These are phyloP conservation scores for Backusella westeae DNA, from an alignment of 192 early-diverging fungal species.

Conservation along the genomic window DNA sequence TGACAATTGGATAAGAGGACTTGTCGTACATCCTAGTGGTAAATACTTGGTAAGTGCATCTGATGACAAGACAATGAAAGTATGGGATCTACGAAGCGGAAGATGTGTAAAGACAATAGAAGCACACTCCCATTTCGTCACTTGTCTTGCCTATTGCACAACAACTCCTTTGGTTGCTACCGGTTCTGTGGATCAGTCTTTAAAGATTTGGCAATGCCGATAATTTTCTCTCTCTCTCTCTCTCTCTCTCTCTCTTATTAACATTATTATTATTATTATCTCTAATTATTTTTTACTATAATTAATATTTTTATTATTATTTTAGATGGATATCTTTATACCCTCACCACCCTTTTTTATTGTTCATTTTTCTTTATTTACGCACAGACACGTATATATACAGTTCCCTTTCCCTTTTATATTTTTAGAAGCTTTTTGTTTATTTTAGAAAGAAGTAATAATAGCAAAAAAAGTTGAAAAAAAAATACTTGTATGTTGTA, in stretches of 20 bases:
- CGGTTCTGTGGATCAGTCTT: constrained; percentile 76
- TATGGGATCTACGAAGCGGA: constrained; percentile 90
- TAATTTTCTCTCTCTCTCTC: constrained; percentile 13
- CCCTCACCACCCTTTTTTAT: neutral
- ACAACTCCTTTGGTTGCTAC: constrained; percentile 77
- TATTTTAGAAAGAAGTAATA: neutral
- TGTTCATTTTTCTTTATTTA: neutral
- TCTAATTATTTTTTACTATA: neutral
- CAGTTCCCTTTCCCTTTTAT: neutral
- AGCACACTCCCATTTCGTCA: constrained; percentile 88
- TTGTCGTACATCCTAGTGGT: constrained; percentile 82
- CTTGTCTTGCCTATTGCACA: constrained; percentile 69
- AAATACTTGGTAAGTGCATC: constrained; percentile 79
- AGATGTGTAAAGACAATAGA: constrained; percentile 81
- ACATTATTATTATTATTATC: neutral
- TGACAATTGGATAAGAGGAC: constrained; percentile 90
- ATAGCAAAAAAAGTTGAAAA: neutral
- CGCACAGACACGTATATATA: constrained; percentile 7
- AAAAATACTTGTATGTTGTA: neutral
- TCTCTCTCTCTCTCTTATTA: neutral
- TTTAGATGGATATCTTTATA: constrained; percentile 3
- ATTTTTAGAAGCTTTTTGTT: neutral
- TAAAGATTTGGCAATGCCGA: constrained; percentile 76
- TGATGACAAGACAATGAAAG: constrained; percentile 88
- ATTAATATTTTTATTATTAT: neutral